A percentile compares a stretch with the other conserved stretches of the same genome.
These are phyloP conservation scores for Dryas octopetala DNA, from an alignment of 306 rosid species.

Conservation along the genomic window DNA sequence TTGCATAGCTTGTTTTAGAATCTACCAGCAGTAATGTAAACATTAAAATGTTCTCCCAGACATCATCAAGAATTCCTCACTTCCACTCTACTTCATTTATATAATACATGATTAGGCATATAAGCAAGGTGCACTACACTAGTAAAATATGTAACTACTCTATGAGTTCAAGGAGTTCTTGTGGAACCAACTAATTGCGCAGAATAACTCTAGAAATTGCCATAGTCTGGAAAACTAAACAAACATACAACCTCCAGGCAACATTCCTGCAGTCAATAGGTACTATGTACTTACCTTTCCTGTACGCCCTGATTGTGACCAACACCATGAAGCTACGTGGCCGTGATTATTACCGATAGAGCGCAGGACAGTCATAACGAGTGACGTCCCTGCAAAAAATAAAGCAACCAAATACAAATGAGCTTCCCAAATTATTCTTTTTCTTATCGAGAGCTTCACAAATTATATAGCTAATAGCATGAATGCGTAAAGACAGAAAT, in stretches of 20 bases:
- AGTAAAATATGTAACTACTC: not conserved
- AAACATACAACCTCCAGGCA: not conserved
- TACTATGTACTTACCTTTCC: constrained; percentile 69
- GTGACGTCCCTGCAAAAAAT: constrained; percentile 65
- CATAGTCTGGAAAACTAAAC: not conserved
- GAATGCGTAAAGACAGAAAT: constrained; percentile 5
- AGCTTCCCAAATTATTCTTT: constrained; percentile 13
- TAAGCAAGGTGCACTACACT: not conserved
- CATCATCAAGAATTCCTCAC: not conserved
- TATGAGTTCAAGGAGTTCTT: not conserved
- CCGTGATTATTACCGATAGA: constrained; percentile 88
- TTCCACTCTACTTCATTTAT: constrained; percentile 12
- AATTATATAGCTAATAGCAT: constrained; percentile 16
- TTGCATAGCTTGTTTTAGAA: not conserved
- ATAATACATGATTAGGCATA: not conserved
- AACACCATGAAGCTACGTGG: constrained; percentile 80
- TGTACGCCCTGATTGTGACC: constrained; percentile 70
- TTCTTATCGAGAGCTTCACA: constrained; percentile 4
- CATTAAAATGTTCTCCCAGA: not conserved
- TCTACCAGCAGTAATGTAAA: not conserved
- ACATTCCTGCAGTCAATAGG: constrained; percentile 15
- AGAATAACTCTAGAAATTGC: constrained; percentile 9
- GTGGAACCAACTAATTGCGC: not conserved
- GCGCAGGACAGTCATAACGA: constrained; percentile 81
- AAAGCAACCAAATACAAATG: constrained; percentile 22